These are phyloP conservation scores for Sugiyamaella sp. DNA, from an alignment of 1,139 yeast species.

Conservation along the genomic window DNA sequence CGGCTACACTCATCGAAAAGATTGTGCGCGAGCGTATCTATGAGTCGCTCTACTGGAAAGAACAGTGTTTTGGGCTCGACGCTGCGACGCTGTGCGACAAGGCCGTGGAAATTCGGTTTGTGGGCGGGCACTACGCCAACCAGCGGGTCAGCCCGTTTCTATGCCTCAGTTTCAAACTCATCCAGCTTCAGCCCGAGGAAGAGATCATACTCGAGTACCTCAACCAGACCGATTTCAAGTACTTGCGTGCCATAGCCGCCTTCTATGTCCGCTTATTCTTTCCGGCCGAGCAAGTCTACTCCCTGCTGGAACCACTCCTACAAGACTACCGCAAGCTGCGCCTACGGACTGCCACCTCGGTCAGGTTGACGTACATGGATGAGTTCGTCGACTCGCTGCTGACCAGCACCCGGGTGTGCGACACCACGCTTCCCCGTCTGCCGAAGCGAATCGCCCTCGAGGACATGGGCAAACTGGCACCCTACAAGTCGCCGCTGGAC, in stretches of 20 bases:
- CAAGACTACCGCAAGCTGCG: conserved; percentile 59
- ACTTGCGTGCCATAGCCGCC: conserved; percentile 63
- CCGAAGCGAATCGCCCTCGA: conserved; percentile 48
- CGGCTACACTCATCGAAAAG: conserved; percentile 62
- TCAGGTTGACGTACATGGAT: conserved; percentile 55
- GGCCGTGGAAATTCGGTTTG: conserved; percentile 45
- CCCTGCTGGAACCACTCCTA: conserved; percentile 54
- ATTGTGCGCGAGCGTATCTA: conserved; percentile 68
- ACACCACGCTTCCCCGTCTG: conserved; percentile 62
- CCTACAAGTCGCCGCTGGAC: conserved; percentile 37
- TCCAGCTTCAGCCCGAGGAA: conserved; percentile 62
- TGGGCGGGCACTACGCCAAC: conserved; percentile 55
- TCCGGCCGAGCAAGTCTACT: conserved; percentile 52
- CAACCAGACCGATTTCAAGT: conserved; percentile 64
- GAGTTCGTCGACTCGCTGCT: conserved; percentile 61
- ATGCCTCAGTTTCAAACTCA: conserved; percentile 62
- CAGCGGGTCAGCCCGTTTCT: conserved; percentile 64
- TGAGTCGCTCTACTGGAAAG: conserved; percentile 71
- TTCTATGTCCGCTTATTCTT: conserved; percentile 58
- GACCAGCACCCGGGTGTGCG: conserved; percentile 55
- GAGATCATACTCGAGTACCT: conserved; percentile 58
- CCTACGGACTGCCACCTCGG: conserved; percentile 39
- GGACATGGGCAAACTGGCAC: conserved; percentile 45
- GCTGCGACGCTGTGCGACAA: conserved; percentile 54
- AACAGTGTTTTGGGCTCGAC: conserved; percentile 60